These are phyloP conservation scores for Saccharomycopsis amapae DNA, from an alignment of 805 yeast genomes.

Conservation along the genomic window DNA sequence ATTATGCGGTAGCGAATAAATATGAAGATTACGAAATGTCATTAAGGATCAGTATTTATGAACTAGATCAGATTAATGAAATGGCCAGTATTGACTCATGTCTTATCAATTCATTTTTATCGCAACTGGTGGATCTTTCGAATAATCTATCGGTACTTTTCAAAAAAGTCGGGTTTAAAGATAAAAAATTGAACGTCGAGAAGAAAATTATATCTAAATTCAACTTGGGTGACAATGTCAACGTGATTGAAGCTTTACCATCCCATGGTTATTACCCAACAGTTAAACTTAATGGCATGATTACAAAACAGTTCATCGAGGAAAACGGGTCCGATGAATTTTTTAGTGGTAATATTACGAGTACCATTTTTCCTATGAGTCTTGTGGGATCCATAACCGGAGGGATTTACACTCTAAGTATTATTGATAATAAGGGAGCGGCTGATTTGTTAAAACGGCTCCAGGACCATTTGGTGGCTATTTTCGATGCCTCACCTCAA, in stretches of 20 bases:
- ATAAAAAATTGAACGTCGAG: neutral
- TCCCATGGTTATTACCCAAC: neutral
- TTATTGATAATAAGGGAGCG: neutral
- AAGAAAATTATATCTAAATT: conserved; percentile 9
- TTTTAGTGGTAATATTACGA: too few relatives aligned
- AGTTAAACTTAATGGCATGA: too few relatives aligned
- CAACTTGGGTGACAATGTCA: conserved; percentile 25
- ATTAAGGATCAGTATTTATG: conserved; percentile 21
- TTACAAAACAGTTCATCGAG: too few relatives aligned
- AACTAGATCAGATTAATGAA: neutral
- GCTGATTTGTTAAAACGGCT: neutral
- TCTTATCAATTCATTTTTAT: too few relatives aligned
- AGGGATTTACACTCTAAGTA: conserved; percentile 24
- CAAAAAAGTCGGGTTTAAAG: too few relatives aligned
- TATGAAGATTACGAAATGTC: conserved; percentile 31
- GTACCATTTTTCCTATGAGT: conserved; percentile 24
- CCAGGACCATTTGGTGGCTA: too few relatives aligned
- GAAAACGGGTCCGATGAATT: too few relatives aligned
- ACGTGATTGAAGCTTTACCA: conserved; percentile 21
- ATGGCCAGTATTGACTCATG: neutral
- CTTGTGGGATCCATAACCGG: conserved; percentile 26
- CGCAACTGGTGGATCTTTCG: too few relatives aligned
- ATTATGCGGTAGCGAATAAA: conserved; percentile 19
- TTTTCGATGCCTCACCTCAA: too few relatives aligned
- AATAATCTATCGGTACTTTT: neutral